Evolutionary conservation across 2,329 filamentous ascomycete species (phyloP).

Genomic region (Amesomyces nigricolor): DNA sequence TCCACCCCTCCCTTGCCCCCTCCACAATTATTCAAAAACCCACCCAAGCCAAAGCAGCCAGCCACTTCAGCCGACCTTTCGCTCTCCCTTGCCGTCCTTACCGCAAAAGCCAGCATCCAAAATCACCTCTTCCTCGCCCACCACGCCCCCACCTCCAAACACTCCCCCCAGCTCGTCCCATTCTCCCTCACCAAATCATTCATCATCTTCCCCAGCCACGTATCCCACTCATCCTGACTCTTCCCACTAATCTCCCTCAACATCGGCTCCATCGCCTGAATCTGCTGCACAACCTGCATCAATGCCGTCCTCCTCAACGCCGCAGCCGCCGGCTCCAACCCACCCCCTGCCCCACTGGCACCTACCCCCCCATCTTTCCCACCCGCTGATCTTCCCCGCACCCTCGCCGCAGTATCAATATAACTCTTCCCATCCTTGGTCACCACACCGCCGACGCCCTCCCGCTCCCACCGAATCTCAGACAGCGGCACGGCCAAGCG

Average conservation of each 20-base stretch:
- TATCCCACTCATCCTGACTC: slow-evolving; percentile 86
- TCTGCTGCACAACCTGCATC: slow-evolving; percentile 72
- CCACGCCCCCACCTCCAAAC: slow-evolving; percentile 80
- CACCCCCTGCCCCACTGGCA: slow-evolving; percentile 34
- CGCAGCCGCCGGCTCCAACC: slow-evolving; percentile 61
- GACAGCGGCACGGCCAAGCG: slow-evolving; percentile 82
- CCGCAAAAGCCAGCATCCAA: neutral
- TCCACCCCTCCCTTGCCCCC: neutral
- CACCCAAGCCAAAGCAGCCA: slow-evolving; percentile 5
- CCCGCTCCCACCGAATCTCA: slow-evolving; percentile 81
- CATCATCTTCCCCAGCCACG: slow-evolving; percentile 85
- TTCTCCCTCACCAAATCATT: slow-evolving; percentile 73
- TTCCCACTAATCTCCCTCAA: slow-evolving; percentile 78
- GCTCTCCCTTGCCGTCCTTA: neutral
- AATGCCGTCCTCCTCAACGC: slow-evolving; percentile 76
- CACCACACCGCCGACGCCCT: slow-evolving; percentile 59
- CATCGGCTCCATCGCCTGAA: slow-evolving; percentile 78
- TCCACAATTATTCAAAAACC: neutral
- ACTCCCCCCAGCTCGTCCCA: slow-evolving; percentile 77
- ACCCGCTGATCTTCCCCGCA: slow-evolving; percentile 31
- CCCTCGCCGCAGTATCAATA: slow-evolving; percentile 47
- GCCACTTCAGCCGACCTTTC: neutral
- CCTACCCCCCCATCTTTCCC: slow-evolving; percentile 17
- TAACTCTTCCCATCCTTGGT: slow-evolving; percentile 58
- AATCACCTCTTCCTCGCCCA: slow-evolving; percentile 67